These are phyloP conservation scores for Tylopilus orsonianus DNA, from an alignment of 1,284 basidiomycete genomes.

Conservation along the genomic window DNA sequence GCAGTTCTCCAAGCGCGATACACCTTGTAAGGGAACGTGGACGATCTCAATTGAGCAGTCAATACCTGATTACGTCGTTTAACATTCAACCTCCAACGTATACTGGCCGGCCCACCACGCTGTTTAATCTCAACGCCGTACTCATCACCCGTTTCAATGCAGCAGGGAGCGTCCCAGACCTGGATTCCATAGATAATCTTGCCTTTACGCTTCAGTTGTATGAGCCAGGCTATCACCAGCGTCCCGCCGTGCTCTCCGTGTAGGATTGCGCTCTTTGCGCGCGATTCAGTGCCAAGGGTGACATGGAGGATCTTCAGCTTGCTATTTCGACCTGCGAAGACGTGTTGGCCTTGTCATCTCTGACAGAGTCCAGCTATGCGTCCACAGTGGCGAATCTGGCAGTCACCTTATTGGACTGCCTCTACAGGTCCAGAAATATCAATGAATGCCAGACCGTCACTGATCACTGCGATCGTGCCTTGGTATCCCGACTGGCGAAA, in stretches of 20 bases:
- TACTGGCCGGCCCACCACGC: constrained; percentile 11
- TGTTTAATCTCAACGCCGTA: constrained; percentile 12
- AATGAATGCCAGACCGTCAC: constrained; percentile 22
- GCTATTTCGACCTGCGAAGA: constrained; percentile 19
- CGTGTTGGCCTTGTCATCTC: constrained; percentile 10
- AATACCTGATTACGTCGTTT: constrained; percentile 20
- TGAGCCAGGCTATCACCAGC: constrained; percentile 7
- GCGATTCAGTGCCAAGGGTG: constrained; percentile 19
- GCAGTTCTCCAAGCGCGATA: constrained; percentile 21
- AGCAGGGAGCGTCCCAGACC: constrained; percentile 9
- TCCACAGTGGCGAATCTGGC: constrained; percentile 8
- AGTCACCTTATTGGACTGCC: constrained; percentile 7
- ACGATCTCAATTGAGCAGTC: constrained; percentile 26
- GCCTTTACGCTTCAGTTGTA: constrained; percentile 19
- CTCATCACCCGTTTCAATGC: constrained; percentile 14
- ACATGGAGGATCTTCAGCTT: constrained; percentile 17
- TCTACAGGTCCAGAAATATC: constrained; percentile 6
- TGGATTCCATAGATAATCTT: constrained; percentile 21
- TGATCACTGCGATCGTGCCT: constrained; percentile 20
- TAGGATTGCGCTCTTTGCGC: constrained; percentile 17
- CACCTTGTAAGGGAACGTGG: constrained; percentile 7
- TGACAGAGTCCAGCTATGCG: constrained; percentile 1
- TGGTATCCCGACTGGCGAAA: constrained; percentile 8
- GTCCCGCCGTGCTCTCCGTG: constrained; percentile 12
- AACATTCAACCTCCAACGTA: constrained; percentile 17